Base-by-base conservation (phyloP, 2,329 filamentous ascomycete species). In the Dactylonectria macrodidyma region DNA sequence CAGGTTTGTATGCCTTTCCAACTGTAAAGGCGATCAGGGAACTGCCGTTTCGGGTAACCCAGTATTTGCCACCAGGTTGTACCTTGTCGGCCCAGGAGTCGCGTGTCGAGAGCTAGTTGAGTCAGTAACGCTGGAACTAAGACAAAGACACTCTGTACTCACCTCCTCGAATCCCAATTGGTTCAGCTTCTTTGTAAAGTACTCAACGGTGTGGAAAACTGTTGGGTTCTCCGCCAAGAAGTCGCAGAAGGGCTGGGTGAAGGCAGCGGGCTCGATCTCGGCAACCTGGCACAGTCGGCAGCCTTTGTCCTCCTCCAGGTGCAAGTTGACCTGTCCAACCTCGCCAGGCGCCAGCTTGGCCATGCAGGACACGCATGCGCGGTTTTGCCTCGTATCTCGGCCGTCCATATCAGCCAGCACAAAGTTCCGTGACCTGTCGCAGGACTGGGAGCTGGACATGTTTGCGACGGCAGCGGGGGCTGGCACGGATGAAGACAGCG, bases 201-300 rank as follows among this genome's bases (percentile, higher is more conserved):
- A 89, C 65, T 90, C 88, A 33, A 98, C 95, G 1, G 94, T 90
- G 77, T 99, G 96, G 81, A 97, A 99, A 54, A 98, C 89, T 9
- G 96, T 98, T 0, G 96, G 96, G 78, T 98, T 97, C 69, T 93
- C 88, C 51, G 91, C 93, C 84, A 98, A 88, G 79, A 98, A 98
- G 59, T 94, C 88, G 79, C 92, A 92, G 80, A 97, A 98, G 1
- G 95, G 94, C 81, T 94, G 87, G 9, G 93, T 93, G 80, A 95
- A 97, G 66, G 86, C 86, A 76, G 91, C 90, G 5, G 90, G 88
- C 60, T 84, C 83, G 71, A 81, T 77, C 62, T 83, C 78, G 69
- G 77, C 77, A 51, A 82, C 73, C 60, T 78, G 74, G 74, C 83
- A 84, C 54, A 84, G 74, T 16, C 73, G 77, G 65, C 83, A 85